Base-by-base conservation (phyloP, 1,284 basidiomycete genomes). In the Neotropicomus parvogracilis region DNA sequence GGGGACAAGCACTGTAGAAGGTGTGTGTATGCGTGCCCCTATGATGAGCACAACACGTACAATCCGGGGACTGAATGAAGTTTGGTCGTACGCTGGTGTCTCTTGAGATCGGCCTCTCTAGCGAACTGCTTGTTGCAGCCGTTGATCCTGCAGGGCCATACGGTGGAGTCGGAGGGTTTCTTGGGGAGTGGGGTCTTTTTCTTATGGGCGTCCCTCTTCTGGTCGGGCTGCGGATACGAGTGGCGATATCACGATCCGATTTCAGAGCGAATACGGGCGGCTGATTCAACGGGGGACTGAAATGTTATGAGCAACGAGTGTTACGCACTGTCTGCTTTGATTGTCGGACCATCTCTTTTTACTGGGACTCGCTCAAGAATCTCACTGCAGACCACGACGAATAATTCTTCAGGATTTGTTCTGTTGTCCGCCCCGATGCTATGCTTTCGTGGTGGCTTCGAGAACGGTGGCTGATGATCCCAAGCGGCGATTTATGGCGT, bases 111-210 rank as follows among this genome's bases (percentile, higher is more conserved):
- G 11, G 85, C 85, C 64, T 88, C 85, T 46, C 85, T 75, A 39
- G 83, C 85, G 61, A 88, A 88, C 59, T 82, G 79, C 66, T 86
- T 87, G 65, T 78, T 80, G 68, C 85, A 88, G 11, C 83, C 85
- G 59, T 81, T 77, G 58, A 88, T 85, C 63, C 79, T 81, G 70
- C 85, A 88, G 7, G 85, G 81, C 85, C 85, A 88, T 43, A 80
- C 62, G 8, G 78, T 77, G 8, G 77, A 72, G 50, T 74, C 72
- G 3, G 70, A 59, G 34, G 68, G 63, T 59, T 79, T 81, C 58
- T 70, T 20, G 52, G 27, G 9, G 51, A 49, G 26, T 52, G 34
- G 24, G 8, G 64, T 68, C 62, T 69, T 74, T 65, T 72, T 76
- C 62, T 69, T 72, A 37, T 71, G 66, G 11, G 69, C 49, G 40